Evolutionary conservation across 257 asterid genomes (phyloP).

Genomic region (Gynochthodes officinalis): DNA sequence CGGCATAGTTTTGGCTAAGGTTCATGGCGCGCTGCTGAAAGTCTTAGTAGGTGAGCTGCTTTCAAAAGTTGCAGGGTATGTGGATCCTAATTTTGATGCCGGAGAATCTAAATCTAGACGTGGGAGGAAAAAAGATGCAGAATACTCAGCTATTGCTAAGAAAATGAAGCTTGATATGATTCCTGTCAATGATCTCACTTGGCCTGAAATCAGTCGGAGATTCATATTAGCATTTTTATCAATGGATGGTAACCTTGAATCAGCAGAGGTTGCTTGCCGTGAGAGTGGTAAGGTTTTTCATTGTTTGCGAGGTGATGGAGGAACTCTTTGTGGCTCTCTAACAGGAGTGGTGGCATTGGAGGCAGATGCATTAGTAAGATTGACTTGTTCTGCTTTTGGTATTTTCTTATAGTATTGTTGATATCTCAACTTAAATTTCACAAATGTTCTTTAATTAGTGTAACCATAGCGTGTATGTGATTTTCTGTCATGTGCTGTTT

Average conservation of each 20-base stretch:
- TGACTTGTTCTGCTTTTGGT: slow-evolving; percentile 13
- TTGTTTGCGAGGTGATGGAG: slow-evolving; percentile 92
- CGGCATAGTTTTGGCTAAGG: slow-evolving; percentile 57
- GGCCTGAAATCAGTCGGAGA: slow-evolving; percentile 96
- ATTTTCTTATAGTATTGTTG: not conserved
- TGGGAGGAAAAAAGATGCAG: slow-evolving; percentile 81
- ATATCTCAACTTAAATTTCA: not conserved
- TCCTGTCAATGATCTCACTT: slow-evolving; percentile 83
- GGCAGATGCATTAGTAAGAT: slow-evolving; percentile 86
- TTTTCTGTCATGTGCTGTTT: not conserved
- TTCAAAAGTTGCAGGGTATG: slow-evolving; percentile 70
- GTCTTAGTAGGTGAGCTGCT: slow-evolving; percentile 71
- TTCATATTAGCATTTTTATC: slow-evolving; percentile 68
- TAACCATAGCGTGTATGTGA: not conserved
- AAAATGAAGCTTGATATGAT: slow-evolving; percentile 63
- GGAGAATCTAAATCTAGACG: slow-evolving; percentile 75
- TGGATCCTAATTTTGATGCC: slow-evolving; percentile 65
- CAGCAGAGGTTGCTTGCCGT: slow-evolving; percentile 71
- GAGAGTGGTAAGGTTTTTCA: slow-evolving; percentile 90
- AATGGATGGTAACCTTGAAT: slow-evolving; percentile 84
- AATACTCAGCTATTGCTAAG: slow-evolving; percentile 56
- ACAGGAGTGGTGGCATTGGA: slow-evolving; percentile 83
- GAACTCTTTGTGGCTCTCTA: slow-evolving; percentile 82
- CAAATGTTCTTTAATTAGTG: not conserved
- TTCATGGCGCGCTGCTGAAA: slow-evolving; percentile 58